These are phyloP conservation scores for Picochlorum sp. DNA, from an alignment of 139 green algal species.

Conservation along the genomic window DNA sequence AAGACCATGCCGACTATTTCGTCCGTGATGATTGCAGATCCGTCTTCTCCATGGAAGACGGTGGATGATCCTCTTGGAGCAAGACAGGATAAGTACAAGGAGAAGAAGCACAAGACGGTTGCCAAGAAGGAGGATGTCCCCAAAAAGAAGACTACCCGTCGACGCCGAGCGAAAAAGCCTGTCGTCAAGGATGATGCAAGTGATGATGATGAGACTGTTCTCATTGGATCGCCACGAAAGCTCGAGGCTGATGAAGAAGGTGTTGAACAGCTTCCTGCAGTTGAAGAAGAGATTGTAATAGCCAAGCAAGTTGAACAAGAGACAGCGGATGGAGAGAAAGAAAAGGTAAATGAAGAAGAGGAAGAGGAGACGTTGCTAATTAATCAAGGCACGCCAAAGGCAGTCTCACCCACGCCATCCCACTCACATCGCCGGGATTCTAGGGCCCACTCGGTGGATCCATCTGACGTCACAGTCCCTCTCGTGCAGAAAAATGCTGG, in stretches of 20 bases:
- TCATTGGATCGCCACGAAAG: neutral
- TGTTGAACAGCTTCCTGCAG: too few species aligned
- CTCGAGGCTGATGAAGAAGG: neutral
- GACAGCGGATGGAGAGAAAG: neutral
- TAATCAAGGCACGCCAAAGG: neutral
- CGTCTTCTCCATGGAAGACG: constrained; percentile 28
- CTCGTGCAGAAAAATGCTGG: neutral
- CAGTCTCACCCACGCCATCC: neutral
- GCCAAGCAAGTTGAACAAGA: neutral
- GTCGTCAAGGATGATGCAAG: neutral
- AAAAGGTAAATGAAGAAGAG: neutral
- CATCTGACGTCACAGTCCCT: too few species aligned
- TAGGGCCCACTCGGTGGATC: too few species aligned
- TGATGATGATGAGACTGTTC: neutral
- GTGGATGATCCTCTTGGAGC: constrained; percentile 14
- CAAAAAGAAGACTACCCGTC: neutral
- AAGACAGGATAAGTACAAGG: neutral
- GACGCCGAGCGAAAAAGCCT: neutral
- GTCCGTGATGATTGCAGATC: constrained; percentile 12
- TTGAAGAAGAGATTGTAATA: neutral
- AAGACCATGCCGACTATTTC: constrained; percentile 34
- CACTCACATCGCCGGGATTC: too few species aligned
- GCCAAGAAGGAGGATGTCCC: neutral
- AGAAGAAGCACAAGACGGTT: neutral
- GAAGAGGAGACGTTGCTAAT: constrained; percentile 4